Conservation (phyloP, 257 asterid genomes). For the Leptodermis oblonga region DNA sequence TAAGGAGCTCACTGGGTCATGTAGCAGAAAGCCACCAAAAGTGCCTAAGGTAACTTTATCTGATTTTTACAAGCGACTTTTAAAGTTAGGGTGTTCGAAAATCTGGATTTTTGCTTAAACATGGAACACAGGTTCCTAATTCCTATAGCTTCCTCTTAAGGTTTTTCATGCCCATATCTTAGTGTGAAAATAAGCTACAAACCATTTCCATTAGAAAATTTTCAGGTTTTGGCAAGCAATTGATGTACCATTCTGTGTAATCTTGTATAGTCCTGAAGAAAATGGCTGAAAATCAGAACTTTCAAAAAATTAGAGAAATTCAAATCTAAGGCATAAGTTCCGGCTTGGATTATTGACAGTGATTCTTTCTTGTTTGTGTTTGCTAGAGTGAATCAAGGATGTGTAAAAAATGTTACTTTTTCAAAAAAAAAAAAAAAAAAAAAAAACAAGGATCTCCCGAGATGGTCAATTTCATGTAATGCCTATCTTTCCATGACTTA, state of each 20-base stretch:
- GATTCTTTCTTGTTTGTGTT: background rate
- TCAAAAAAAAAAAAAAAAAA: no score
- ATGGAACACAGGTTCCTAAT: background rate
- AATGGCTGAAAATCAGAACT: background rate
- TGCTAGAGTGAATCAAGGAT: background rate
- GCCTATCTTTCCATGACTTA: background rate
- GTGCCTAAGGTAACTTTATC: conserved; percentile 75
- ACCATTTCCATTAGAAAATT: background rate
- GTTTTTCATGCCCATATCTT: background rate
- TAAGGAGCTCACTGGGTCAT: conserved; percentile 82
- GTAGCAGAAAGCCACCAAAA: conserved; percentile 76
- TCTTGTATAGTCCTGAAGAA: background rate
- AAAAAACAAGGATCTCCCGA: background rate
- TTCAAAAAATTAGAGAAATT: background rate
- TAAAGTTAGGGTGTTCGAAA: background rate
- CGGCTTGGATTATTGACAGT: background rate
- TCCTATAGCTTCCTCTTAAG: background rate
- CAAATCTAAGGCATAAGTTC: background rate
- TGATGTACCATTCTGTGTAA: background rate
- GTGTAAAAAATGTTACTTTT: background rate
- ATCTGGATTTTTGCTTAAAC: background rate
- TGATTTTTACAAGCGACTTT: background rate
- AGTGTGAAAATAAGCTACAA: background rate
- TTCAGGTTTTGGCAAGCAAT: background rate
- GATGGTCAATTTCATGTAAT: background rate